Evolutionary conservation across 371 early-diverging fungal species (phyloP).

Genomic region (Syncephalastrum sp.): DNA sequence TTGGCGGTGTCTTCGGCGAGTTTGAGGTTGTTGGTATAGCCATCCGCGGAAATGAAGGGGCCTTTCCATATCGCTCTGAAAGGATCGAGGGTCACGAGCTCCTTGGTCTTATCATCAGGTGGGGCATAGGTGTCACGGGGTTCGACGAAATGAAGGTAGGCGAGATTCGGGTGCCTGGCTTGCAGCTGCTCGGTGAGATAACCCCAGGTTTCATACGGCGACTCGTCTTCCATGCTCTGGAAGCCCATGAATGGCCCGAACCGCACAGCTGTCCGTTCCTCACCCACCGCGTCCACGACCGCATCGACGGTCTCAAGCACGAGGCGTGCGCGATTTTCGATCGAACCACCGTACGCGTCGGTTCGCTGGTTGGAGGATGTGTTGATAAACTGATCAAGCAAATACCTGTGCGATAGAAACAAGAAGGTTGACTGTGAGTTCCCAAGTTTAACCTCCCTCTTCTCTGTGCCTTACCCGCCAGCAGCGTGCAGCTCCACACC

Average conservation of each 20-base stretch:
- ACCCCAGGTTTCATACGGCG: slow-evolving; percentile 10
- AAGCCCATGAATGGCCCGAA: slow-evolving; percentile 10
- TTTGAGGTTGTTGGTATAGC: slow-evolving; percentile 6
- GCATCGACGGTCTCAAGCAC: slow-evolving; percentile 40
- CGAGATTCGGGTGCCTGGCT: slow-evolving; percentile 8
- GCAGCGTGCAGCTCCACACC: slow-evolving; percentile 64
- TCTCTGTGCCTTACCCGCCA: slow-evolving; percentile 39
- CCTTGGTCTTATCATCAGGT: background rate
- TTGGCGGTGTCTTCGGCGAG: slow-evolving; percentile 6
- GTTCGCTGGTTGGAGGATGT: slow-evolving; percentile 45
- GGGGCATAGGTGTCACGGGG: slow-evolving; percentile 4
- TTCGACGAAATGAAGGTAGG: slow-evolving; percentile 17
- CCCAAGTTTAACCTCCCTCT: background rate
- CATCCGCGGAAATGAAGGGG: slow-evolving; percentile 15
- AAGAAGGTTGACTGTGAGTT: background rate
- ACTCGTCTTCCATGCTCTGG: slow-evolving; percentile 13
- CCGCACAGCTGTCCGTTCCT: slow-evolving; percentile 7
- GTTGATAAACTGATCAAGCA: slow-evolving; percentile 50
- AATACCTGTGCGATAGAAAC: slow-evolving; percentile 30
- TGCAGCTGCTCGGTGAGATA: slow-evolving; percentile 11
- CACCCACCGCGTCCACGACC: slow-evolving; percentile 15
- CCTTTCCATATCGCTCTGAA: slow-evolving; percentile 16
- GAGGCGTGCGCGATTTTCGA: slow-evolving; percentile 54
- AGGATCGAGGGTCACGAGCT: slow-evolving; percentile 8
- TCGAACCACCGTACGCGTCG: slow-evolving; percentile 56